These are phyloP conservation scores for Naganishia vishniacii DNA, from an alignment of 768 basidiomycete genomes.

Conservation along the genomic window DNA sequence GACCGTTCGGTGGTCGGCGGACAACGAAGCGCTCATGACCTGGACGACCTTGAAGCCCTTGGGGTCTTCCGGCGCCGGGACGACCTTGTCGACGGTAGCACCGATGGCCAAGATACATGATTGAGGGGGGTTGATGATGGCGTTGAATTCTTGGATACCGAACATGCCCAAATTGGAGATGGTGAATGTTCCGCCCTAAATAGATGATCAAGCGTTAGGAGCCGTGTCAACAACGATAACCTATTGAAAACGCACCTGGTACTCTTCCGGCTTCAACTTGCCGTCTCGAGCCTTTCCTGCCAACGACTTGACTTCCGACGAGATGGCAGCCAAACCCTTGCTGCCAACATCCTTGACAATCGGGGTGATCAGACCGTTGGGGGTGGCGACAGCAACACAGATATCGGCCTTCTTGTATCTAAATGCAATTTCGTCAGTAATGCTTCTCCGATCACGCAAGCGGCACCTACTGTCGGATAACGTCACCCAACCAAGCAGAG, in stretches of 20 bases:
- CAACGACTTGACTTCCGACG: slow-evolving; percentile 81
- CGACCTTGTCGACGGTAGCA: slow-evolving; percentile 73
- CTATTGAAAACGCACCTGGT: slow-evolving; percentile 65
- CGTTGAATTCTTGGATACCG: slow-evolving; percentile 81
- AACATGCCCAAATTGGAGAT: slow-evolving; percentile 99
- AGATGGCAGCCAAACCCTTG: slow-evolving; percentile 89
- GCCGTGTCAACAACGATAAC: too few relatives aligned
- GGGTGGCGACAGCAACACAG: slow-evolving; percentile 92
- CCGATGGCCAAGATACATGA: slow-evolving; percentile 96
- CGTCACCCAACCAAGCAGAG: slow-evolving; percentile 93
- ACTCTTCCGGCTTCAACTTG: slow-evolving; percentile 88
- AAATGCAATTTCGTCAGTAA: slow-evolving; percentile 3
- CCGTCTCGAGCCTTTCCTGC: slow-evolving; percentile 96
- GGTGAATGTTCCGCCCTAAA: slow-evolving; percentile 91
- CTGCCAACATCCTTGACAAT: slow-evolving; percentile 88
- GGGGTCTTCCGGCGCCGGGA: slow-evolving; percentile 80
- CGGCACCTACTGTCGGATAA: slow-evolving; percentile 76
- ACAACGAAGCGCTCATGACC: slow-evolving; percentile 92
- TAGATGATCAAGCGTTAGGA: too few relatives aligned
- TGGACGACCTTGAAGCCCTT: slow-evolving; percentile 90
- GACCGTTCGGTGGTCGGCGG: slow-evolving; percentile 89
- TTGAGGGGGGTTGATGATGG: slow-evolving; percentile 98
- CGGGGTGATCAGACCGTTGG: slow-evolving; percentile 91
- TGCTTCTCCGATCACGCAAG: neutral
- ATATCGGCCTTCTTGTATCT: slow-evolving; percentile 96